Percentiles rank a stretch among this genome's conserved stretches.
phyloP scores from a whole-genome alignment of 768 basidiomycete species.

The Boletales sp. region DNA sequence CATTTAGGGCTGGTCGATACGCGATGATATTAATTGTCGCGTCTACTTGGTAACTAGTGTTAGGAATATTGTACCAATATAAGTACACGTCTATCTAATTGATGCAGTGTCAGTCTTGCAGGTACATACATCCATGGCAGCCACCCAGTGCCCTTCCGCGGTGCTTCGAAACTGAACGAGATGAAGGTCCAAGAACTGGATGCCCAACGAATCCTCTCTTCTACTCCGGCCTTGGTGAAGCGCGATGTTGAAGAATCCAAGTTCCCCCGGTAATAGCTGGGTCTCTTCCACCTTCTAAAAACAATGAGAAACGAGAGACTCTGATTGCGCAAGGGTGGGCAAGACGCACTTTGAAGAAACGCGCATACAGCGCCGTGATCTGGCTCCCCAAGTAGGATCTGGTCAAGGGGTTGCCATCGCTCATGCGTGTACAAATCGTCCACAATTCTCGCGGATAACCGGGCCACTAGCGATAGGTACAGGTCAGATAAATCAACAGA shows the following conservation, averaged over 20 bases:
- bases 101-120: too few species aligned
- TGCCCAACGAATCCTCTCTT: neutral
- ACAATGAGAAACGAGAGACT: neutral
- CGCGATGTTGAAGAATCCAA: slow-evolving; percentile 2
- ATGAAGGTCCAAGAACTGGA: slow-evolving; percentile 1
- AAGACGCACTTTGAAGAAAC: neutral
- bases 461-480: neutral
- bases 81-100: too few species aligned
- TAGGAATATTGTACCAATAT: too few species aligned
- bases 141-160: neutral
- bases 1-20: slow-evolving; percentile 25
- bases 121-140: neutral
- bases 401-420: neutral
- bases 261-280: neutral
- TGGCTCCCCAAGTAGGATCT: neutral
- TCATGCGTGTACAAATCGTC: neutral
- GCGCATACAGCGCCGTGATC: neutral
- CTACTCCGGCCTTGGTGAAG: slow-evolving; percentile 1
- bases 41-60: too few species aligned
- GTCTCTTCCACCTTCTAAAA: neutral
- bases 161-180: neutral
- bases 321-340: too few species aligned
- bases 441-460: neutral
- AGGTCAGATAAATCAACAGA: neutral
- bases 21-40: neutral